Conservation (phyloP, 192 early-diverging fungal genomes). For the Dimargaris cristalligena region DNA sequence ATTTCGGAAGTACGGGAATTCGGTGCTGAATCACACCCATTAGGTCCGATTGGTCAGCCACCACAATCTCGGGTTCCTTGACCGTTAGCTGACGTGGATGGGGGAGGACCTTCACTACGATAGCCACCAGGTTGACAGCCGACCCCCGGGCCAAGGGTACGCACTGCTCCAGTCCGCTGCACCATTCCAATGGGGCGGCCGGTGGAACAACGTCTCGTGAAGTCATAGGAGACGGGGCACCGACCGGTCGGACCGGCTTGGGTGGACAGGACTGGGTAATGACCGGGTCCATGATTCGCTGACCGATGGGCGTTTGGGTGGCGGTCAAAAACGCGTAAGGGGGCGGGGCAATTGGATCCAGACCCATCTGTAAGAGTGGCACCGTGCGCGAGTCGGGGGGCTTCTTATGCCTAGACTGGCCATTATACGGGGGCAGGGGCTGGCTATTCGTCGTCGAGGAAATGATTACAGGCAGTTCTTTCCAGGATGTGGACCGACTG, state of each 20-base stretch:
- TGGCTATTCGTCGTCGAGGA: no score
- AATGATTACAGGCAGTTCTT: background rate
- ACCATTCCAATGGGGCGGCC: background rate
- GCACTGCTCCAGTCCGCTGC: background rate
- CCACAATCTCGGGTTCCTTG: slow-evolving; percentile 3
- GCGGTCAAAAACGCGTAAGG: background rate
- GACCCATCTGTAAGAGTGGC: no score
- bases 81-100: background rate
- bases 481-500: background rate
- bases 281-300: background rate
- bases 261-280: background rate
- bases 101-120: background rate
- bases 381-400: no score
- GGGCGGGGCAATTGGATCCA: background rate
- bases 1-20: background rate
- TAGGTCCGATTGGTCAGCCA: background rate
- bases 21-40: slow-evolving; percentile 8
- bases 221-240: background rate
- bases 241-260: background rate
- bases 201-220: background rate
- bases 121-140: background rate
- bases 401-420: no score
- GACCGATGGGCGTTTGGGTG: background rate
- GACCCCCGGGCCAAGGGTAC: background rate
- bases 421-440: no score